These are phyloP conservation scores for Alternaria brassicae DNA, from an alignment of 2,329 filamentous ascomycete genomes.

Conservation along the genomic window DNA sequence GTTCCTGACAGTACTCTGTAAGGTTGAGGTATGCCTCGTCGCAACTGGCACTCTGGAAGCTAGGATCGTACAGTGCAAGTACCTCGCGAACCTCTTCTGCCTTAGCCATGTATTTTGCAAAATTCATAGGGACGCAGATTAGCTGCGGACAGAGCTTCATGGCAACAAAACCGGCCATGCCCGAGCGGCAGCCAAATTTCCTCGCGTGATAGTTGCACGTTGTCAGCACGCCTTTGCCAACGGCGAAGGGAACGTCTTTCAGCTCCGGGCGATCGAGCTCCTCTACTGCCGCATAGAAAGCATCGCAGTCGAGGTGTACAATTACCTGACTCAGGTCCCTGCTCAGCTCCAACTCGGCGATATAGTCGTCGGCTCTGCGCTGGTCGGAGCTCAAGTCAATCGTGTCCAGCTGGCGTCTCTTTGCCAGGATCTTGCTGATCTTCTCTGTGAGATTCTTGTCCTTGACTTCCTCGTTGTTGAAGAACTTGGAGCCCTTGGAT, in stretches of 20 bases:
- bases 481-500: constrained; percentile 95
- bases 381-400: constrained; percentile 76
- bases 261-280: constrained; percentile 77
- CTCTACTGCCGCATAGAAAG: constrained; percentile 96
- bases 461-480: constrained; percentile 84
- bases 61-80: constrained; percentile 83
- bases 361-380: constrained; percentile 79
- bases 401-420: constrained; percentile 77
- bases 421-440: constrained; percentile 78
- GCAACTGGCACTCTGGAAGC: constrained; percentile 92
- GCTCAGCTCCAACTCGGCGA: constrained; percentile 77
- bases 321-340: constrained; percentile 85
- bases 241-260: constrained; percentile 86
- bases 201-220: constrained; percentile 89
- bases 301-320: constrained; percentile 95
- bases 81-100: constrained; percentile 85
- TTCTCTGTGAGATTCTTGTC: constrained; percentile 85
- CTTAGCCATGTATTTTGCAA: constrained; percentile 89
- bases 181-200: constrained; percentile 87
- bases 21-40: constrained; percentile 98
- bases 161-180: constrained; percentile 96
- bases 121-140: constrained; percentile 82
- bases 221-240: constrained; percentile 75
- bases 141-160: constrained; percentile 91
- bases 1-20: constrained; percentile 77